A percentile compares a stretch with the other conserved stretches of the same genome.
phyloP scores from a whole-genome alignment of 352 stramenopile genomes.

The Saprolegnia diclina region DNA sequence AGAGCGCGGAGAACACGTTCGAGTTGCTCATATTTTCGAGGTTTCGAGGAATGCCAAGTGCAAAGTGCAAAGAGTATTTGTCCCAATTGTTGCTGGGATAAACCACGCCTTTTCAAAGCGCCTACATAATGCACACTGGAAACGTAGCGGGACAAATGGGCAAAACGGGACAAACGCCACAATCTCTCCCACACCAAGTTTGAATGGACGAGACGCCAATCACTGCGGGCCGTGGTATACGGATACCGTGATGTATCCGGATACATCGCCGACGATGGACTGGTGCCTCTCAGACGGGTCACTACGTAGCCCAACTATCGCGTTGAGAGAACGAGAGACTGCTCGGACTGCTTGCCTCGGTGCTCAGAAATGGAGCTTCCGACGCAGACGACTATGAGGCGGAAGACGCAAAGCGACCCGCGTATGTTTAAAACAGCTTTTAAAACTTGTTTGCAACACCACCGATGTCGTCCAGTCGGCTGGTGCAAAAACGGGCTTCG shows the following conservation, averaged over 20 bases:
- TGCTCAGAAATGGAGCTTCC: too few relatives aligned
- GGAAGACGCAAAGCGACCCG: too few relatives aligned
- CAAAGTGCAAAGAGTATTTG: not conserved
- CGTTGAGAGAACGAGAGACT: too few relatives aligned
- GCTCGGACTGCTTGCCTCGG: too few relatives aligned
- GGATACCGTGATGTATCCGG: not conserved
- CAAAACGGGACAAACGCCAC: not conserved
- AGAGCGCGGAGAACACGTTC: conserved; percentile 27
- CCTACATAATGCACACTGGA: not conserved
- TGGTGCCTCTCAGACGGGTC: too few relatives aligned
- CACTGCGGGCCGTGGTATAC: not conserved
- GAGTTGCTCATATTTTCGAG: conserved; percentile 16
- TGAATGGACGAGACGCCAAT: conserved; percentile 1
- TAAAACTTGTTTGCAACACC: too few relatives aligned
- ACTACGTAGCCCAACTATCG: too few relatives aligned
- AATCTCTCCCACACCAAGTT: not conserved
- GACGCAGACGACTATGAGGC: too few relatives aligned
- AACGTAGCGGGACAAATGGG: not conserved
- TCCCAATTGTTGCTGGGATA: not conserved
- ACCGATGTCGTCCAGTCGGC: too few relatives aligned
- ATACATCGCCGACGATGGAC: too few relatives aligned
- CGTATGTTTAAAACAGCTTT: too few relatives aligned
- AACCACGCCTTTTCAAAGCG: not conserved
- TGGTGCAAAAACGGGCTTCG: too few relatives aligned
- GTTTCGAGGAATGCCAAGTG: not conserved